phyloP scores from a whole-genome alignment of 2,329 filamentous ascomycete genomes.

The Zymoseptoria pseudotritici region DNA sequence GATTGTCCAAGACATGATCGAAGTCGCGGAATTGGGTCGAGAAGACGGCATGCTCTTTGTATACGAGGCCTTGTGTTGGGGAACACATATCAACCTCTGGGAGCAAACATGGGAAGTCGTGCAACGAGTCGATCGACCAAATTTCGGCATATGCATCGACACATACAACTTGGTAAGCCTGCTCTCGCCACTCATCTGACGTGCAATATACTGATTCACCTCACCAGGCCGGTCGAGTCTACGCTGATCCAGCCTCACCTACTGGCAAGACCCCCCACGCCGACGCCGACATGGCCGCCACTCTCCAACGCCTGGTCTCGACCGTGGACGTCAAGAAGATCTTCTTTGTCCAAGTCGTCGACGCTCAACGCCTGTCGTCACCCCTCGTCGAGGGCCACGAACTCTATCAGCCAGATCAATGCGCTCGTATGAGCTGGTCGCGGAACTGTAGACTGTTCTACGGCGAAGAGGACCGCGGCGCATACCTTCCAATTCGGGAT shows the following conservation, averaged over 20 bases:
- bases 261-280: conserved; percentile 49
- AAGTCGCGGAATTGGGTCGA: conserved; percentile 61
- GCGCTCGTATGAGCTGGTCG: conserved; percentile 67
- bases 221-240: conserved; percentile 54
- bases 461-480: conserved; percentile 54
- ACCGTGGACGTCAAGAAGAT: conserved; percentile 57
- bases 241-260: conserved; percentile 55
- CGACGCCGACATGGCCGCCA: conserved; percentile 47
- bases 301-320: conserved; percentile 48
- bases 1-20: conserved; percentile 55
- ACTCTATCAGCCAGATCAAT: conserved; percentile 53
- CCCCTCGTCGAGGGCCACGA: conserved; percentile 53
- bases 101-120: conserved; percentile 65
- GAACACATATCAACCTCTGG: conserved; percentile 63
- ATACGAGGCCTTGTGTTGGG: conserved; percentile 69
- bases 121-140: conserved; percentile 54
- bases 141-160: conserved; percentile 71
- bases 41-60: conserved; percentile 56
- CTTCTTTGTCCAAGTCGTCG: conserved; percentile 70
- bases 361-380: conserved; percentile 55
- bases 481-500: conserved; percentile 59
- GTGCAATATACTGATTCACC: background rate
- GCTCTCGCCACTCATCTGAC: background rate
- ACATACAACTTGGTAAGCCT: conserved; percentile 59
- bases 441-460: conserved; percentile 66